Evolutionary conservation across 805 yeast species (phyloP), one percentile per base, ranked within the genome.

Genomic region (Starmera pachycereana): DNA sequence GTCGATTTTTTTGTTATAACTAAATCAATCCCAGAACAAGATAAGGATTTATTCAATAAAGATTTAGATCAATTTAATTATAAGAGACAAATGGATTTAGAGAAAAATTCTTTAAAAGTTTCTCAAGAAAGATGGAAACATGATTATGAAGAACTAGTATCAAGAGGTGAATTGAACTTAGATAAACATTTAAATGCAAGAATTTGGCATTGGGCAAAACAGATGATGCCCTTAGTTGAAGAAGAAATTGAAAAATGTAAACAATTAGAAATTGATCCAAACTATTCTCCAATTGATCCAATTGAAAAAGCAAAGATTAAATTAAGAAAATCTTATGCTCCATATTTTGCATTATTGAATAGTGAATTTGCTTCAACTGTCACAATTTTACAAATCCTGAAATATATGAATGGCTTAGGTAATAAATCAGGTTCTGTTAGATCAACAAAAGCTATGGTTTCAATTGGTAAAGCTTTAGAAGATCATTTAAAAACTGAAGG

Each of bases 111-210:
- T 3, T 67, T 84, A 2, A 89, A 83, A 46, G 89, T 90, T 1
- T 95, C 97, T 1, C 76, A 74, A 46, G 86, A 81, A 52, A 81
- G 84, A 57, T 90, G 98, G 98, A 80, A 76, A 56, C 80, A 78
- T 49, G 89, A 80, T 46, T 81, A 74, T 49, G 94, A 86, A 50
- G 77, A 74, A 39, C 69, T 77, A 53, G 66, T 68, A 42, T 67
- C 70, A 37, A 69, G 81, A 47, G 86, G 86, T 18, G 76, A 69
- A 11, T 41, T 58, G 27, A 57, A 75, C 4, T 58, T 77, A 32
- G 72, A 76, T 36, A 73, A 76, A 42, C 71, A 76, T 11, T 63
- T 89, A 32, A 88, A 87, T 43, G 79, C 78, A 1, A 78, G 78
- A 48, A 62, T 92, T 32, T 92, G 87, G 75, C 74, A 75, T 43